Evolutionary conservation across 305 asterid genomes (phyloP).

Genomic region (Fraxinus baroniana): DNA sequence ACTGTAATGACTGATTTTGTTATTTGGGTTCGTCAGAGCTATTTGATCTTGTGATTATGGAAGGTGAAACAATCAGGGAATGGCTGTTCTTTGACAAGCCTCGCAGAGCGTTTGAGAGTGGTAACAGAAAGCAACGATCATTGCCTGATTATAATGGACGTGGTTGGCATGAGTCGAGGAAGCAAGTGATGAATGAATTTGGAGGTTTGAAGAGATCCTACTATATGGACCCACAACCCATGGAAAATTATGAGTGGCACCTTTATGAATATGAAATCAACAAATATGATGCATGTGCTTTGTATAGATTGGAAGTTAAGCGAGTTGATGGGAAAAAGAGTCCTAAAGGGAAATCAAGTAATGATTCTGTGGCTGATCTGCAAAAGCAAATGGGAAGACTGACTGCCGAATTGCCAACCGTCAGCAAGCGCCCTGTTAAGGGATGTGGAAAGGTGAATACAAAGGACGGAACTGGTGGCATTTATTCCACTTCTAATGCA

Average conservation of each 20-base stretch:
- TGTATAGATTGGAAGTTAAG: constrained; percentile 90
- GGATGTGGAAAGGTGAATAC: constrained; percentile 59
- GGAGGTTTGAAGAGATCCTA: constrained; percentile 96
- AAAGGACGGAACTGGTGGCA: constrained; percentile 46
- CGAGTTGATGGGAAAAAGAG: constrained; percentile 79
- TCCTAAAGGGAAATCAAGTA: constrained; percentile 69
- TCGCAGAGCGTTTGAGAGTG: constrained; percentile 95
- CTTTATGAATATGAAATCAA: constrained; percentile 84
- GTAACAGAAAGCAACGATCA: constrained; percentile 92
- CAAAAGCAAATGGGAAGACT: constrained; percentile 90
- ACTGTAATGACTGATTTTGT: constrained; percentile 11
- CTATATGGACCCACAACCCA: constrained; percentile 99
- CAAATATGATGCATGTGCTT: constrained; percentile 65
- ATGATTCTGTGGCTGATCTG: constrained; percentile 76
- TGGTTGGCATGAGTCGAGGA: constrained; percentile 99
- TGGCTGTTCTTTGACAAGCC: constrained; percentile 99
- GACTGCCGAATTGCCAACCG: constrained; percentile 70
- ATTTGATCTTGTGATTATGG: constrained; percentile 70
- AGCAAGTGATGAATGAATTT: constrained; percentile 76
- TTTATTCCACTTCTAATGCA: constrained; percentile 32
- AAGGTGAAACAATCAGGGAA: constrained; percentile 86
- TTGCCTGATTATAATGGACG: constrained; percentile 94
- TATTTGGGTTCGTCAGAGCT: constrained; percentile 57
- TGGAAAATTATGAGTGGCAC: constrained; percentile 87
- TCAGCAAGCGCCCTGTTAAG: constrained; percentile 55